phyloP scores from a whole-genome alignment of 352 stramenopile genomes.

The Peronosclerospora sorghi region DNA sequence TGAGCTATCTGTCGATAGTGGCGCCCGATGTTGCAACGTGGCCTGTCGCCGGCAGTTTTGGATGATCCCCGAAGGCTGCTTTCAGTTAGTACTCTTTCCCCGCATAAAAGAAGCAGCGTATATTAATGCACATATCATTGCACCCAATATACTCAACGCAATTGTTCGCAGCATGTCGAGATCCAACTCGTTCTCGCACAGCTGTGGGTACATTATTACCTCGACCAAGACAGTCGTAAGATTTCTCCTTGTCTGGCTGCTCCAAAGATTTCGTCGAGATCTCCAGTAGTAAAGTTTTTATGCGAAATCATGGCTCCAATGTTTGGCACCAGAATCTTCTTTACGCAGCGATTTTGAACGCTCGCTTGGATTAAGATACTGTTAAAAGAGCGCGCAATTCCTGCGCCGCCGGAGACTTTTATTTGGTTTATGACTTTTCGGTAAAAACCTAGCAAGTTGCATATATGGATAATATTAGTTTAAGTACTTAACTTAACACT shows the following conservation, averaged over 20 bases:
- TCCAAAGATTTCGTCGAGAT: conserved; percentile 1
- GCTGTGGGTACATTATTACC: conserved; percentile 3
- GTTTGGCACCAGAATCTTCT: conserved; percentile 4
- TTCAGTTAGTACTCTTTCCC: conserved; percentile 67
- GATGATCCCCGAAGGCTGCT: conserved; percentile 32
- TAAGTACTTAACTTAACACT: too few species aligned
- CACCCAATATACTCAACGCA: conserved; percentile 71
- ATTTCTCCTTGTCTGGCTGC: conserved; percentile 4
- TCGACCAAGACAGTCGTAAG: conserved; percentile 3
- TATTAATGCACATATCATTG: conserved; percentile 59
- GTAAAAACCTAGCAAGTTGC: too few species aligned
- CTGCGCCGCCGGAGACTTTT: too few species aligned
- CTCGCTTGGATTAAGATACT: conserved; percentile 24
- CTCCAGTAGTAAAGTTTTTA: conserved; percentile 1
- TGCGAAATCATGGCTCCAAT: neutral
- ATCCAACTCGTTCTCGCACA: conserved; percentile 9
- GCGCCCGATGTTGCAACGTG: conserved; percentile 17
- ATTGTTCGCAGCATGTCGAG: conserved; percentile 23
- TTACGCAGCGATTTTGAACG: conserved; percentile 14
- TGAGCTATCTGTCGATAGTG: too few species aligned
- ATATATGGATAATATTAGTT: too few species aligned
- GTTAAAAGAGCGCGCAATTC: too few species aligned
- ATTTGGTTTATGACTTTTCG: too few species aligned
- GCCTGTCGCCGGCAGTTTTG: too few species aligned
- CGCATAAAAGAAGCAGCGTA: conserved; percentile 58